These are phyloP conservation scores for Stagonosporopsis tanaceti DNA, from an alignment of 2,329 filamentous ascomycete genomes.

Conservation along the genomic window DNA sequence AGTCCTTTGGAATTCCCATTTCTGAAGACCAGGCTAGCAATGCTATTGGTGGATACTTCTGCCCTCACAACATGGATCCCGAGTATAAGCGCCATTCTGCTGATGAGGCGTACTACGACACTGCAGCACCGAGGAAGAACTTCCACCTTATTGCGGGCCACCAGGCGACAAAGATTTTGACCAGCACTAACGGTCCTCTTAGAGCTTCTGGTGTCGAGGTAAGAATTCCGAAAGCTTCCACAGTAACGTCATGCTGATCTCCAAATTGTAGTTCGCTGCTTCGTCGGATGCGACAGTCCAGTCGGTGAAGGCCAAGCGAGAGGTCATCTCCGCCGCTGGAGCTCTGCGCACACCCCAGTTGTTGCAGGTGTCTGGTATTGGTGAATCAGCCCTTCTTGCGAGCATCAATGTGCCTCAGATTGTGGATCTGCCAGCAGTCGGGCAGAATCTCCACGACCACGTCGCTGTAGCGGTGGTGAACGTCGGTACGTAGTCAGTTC, in stretches of 20 bases:
- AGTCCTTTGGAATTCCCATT: constrained; percentile 25
- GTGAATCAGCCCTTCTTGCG: constrained; percentile 29
- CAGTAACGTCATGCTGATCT: not conserved
- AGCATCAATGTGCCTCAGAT: constrained; percentile 29
- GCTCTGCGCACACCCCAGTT: constrained; percentile 38
- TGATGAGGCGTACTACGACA: constrained; percentile 31
- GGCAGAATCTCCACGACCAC: constrained; percentile 37
- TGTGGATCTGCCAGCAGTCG: constrained; percentile 38
- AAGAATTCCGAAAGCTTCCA: not conserved
- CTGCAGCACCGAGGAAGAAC: constrained; percentile 27
- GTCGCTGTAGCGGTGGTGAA: constrained; percentile 23
- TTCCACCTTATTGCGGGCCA: constrained; percentile 30
- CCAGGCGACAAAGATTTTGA: constrained; percentile 27
- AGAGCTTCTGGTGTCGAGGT: constrained; percentile 31
- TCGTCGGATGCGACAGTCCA: constrained; percentile 21
- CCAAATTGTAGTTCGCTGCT: constrained; percentile 17
- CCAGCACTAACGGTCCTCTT: constrained; percentile 10
- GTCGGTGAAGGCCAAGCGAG: constrained; percentile 29
- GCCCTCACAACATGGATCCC: constrained; percentile 29
- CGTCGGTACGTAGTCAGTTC: constrained; percentile 7
- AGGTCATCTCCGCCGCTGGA: constrained; percentile 38
- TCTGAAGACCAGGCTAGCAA: constrained; percentile 30
- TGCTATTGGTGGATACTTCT: constrained; percentile 32
- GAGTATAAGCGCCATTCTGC: constrained; percentile 30
- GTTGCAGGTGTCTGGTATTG: constrained; percentile 40